These are phyloP conservation scores for Fusarium succisae DNA, from an alignment of 2,329 filamentous ascomycete species.

Conservation along the genomic window DNA sequence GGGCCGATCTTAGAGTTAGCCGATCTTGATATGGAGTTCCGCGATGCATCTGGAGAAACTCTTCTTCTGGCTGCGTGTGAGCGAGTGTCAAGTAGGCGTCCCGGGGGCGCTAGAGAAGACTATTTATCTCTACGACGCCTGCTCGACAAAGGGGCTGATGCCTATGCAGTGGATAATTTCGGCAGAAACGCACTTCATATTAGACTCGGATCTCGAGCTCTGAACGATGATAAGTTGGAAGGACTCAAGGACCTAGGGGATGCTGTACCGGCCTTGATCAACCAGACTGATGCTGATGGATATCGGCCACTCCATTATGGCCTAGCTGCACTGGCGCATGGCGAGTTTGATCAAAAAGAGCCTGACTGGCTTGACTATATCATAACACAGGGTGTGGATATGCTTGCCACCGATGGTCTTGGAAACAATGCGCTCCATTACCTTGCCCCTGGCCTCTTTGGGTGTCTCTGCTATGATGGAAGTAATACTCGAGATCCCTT, in stretches of 20 bases:
- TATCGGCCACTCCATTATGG: conserved; percentile 30
- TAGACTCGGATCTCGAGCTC: not conserved
- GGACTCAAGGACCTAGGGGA: not conserved
- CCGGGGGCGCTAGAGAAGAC: no score
- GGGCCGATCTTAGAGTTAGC: conserved; percentile 17
- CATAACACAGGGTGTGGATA: conserved; percentile 12
- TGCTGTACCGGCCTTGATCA: conserved; percentile 5
- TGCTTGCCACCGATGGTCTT: conserved; percentile 1
- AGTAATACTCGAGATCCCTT: not conserved
- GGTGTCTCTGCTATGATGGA: not conserved
- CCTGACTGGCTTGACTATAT: conserved; percentile 16
- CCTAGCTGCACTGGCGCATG: not conserved
- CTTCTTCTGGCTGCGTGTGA: conserved; percentile 21
- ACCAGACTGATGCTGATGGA: conserved; percentile 22
- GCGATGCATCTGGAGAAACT: conserved; percentile 14
- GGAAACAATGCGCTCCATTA: conserved; percentile 27
- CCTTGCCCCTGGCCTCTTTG: not conserved
- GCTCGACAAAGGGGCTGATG: conserved; percentile 24
- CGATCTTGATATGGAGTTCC: conserved; percentile 17
- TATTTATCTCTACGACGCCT: not conserved
- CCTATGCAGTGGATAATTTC: conserved; percentile 5
- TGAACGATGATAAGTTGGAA: not conserved
- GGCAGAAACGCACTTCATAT: conserved; percentile 29
- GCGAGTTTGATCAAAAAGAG: not conserved
- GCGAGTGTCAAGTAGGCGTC: not conserved